Conservation (phyloP, 805 yeast species). For the Candida nanaspora region DNA sequence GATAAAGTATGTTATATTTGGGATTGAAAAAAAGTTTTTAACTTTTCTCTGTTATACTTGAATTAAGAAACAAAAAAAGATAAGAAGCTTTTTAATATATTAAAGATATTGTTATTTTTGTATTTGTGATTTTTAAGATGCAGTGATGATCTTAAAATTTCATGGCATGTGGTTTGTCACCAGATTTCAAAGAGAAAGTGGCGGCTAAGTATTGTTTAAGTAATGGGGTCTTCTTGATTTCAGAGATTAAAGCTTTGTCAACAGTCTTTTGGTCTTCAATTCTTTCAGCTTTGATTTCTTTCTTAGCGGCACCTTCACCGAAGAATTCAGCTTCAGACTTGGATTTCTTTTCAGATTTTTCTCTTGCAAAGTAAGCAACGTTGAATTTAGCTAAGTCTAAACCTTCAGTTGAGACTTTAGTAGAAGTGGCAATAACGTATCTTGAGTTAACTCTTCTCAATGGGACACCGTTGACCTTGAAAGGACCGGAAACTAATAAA, state of each 20-base stretch:
- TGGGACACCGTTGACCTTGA: slow-evolving; percentile 99
- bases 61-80: no score
- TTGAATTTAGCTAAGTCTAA: slow-evolving; percentile 87
- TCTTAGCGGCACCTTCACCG: slow-evolving; percentile 69
- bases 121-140: not conserved
- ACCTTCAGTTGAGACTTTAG: slow-evolving; percentile 70
- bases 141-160: slow-evolving; percentile 59
- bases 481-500: slow-evolving; percentile 95
- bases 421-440: slow-evolving; percentile 98
- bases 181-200: slow-evolving; percentile 93
- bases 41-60: no score
- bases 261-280: slow-evolving; percentile 94
- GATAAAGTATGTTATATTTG: not conserved
- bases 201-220: slow-evolving; percentile 95
- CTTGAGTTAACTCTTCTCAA: slow-evolving; percentile 98
- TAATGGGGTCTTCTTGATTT: slow-evolving; percentile 96
- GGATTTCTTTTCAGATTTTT: slow-evolving; percentile 74
- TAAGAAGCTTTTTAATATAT: no score
- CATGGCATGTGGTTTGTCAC: slow-evolving; percentile 98
- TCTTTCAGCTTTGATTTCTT: slow-evolving; percentile 89
- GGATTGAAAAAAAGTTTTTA: not conserved
- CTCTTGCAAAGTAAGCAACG: slow-evolving; percentile 95
- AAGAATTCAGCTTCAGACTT: slow-evolving; percentile 93
- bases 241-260: slow-evolving; percentile 86
- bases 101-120: not conserved